Evolutionary conservation across 2,329 filamentous ascomycete species (phyloP), one percentile per base, ranked within the genome.

Genomic region (Aureobasidium leucospermi): DNA sequence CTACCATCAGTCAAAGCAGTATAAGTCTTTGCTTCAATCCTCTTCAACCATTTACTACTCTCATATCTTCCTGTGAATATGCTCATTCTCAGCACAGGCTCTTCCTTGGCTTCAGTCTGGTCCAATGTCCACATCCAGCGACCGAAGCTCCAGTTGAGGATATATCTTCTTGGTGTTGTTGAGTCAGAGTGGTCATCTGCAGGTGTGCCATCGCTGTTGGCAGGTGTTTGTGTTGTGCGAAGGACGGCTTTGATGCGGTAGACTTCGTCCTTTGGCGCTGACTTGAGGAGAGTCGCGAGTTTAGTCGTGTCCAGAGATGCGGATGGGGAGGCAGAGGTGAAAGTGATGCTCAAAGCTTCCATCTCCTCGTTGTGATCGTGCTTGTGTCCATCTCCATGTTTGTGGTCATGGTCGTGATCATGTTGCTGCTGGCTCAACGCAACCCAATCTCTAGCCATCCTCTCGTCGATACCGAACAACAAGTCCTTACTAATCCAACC

Each of bases 71-170:
- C 88, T 23, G 90, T 76, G 11, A 93, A 87, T 61, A 93, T 78
- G 0, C 89, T 92, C 84, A 92, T 87, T 57, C 88, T 79, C 64
- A 90, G 71, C 15, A 79, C 74, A 1, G 79, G 72, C 6, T 60
- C 61, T 10, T 64, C 64, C 1, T 64, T 58, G 6, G 62, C 56
- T 1, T 63, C 62, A 4, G 67, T 64, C 1, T 72, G 66, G 4
- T 85, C 75, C 6, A 83, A 79, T 1, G 91, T 95, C 69, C 93
- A 96, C 0, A 85, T 96, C 93, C 94, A 99, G 32, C 94, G 82
- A 0, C 91, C 91, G 75, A 99, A 99, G 0, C 94, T 94, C 94
- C 94, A 99, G 72, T 99, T 99, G 61, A 99, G 81, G 46, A 99
- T 96, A 70, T 94, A 96, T 59, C 89, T 80, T 15, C 74, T 72